Percentiles rank a stretch among this genome's conserved stretches.
phyloP scores from a whole-genome alignment of 306 rosid species.

The Fragaria ananassa region DNA sequence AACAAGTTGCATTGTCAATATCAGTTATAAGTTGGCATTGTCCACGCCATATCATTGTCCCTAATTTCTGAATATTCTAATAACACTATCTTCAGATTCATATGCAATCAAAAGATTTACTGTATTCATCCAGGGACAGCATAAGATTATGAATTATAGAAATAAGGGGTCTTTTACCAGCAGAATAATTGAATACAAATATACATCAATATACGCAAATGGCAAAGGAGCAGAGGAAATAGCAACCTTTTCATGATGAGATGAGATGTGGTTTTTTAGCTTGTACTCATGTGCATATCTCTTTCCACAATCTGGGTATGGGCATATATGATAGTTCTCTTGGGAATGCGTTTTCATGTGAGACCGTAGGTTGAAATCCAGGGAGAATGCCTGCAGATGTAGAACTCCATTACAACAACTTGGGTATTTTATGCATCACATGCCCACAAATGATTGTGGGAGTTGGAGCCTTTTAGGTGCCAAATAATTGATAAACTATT shows the following conservation, averaged over 20 bases:
- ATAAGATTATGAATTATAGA: not conserved
- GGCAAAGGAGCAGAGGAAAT: not conserved
- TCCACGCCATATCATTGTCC: not conserved
- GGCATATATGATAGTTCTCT: conserved; percentile 94
- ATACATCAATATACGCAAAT: not conserved
- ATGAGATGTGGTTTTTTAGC: conserved; percentile 82
- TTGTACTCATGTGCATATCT: conserved; percentile 97
- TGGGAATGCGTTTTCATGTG: conserved; percentile 99
- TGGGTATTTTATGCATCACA: not conserved
- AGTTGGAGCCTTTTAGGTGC: not conserved
- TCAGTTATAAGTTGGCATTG: not conserved
- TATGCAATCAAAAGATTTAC: not conserved
- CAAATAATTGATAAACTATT: not conserved
- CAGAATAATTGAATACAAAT: not conserved
- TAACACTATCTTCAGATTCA: not conserved
- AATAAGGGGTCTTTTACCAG: not conserved
- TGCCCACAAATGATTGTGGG: not conserved
- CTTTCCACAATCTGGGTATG: conserved; percentile 91
- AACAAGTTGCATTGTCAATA: not conserved
- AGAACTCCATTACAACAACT: not conserved
- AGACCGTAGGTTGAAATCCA: conserved; percentile 88
- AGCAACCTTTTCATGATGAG: conserved; percentile 94
- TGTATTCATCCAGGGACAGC: not conserved
- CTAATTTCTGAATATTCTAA: not conserved
- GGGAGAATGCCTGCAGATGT: conserved; percentile 76